A percentile compares a stretch with the other conserved stretches of the same genome.
Evolutionary conservation across 306 rosid species (phyloP).

Genomic region (Inga oerstediana): DNA sequence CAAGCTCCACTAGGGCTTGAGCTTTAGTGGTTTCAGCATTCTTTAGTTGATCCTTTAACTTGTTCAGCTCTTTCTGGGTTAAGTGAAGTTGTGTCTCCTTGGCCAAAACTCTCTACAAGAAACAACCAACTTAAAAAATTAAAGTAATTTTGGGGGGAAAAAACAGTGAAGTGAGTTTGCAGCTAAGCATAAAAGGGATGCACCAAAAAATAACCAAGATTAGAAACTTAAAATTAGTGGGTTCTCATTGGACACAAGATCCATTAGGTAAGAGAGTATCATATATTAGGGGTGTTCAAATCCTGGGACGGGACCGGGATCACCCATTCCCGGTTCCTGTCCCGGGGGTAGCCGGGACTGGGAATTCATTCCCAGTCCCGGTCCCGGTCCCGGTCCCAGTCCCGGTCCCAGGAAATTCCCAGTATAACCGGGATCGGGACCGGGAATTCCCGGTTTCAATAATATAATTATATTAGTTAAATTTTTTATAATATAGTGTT

Average conservation of each 20-base stretch:
- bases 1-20: constrained; percentile 84
- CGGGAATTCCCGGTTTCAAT: too few species aligned
- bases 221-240: not conserved
- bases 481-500: too few species aligned
- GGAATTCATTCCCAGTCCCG: too few species aligned
- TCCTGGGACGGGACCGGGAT: too few species aligned
- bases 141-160: not conserved
- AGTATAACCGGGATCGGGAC: too few species aligned
- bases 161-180: not conserved
- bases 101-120: constrained; percentile 75
- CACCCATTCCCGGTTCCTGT: too few species aligned
- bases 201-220: constrained; percentile 5
- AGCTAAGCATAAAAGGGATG: constrained; percentile 1
- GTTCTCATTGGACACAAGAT: not conserved
- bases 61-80: constrained; percentile 79
- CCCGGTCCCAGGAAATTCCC: too few species aligned
- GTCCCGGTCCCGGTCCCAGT: too few species aligned
- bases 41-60: constrained; percentile 75
- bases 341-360: too few species aligned
- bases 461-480: too few species aligned
- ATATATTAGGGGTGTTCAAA: not conserved
- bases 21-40: constrained; percentile 86
- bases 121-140: constrained; percentile 35
- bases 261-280: not conserved
- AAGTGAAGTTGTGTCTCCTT: constrained; percentile 89